Conservation (phyloP, 345 rosid genomes). For the Litchi chinensis region DNA sequence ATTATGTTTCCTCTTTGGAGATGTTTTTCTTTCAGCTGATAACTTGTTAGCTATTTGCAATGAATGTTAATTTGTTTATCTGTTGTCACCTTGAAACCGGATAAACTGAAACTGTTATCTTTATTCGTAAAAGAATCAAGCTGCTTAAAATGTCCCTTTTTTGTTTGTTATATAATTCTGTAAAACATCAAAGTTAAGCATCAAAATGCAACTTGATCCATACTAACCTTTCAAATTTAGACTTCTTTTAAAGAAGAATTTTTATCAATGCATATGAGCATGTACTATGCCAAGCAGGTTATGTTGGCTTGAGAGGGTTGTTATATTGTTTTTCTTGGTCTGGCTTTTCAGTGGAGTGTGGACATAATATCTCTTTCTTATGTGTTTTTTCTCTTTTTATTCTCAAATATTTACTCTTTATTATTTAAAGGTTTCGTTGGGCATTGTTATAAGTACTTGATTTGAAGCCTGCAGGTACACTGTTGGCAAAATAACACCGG, state of each 20-base stretch:
- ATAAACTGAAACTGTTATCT: not conserved
- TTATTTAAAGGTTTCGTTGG: not conserved
- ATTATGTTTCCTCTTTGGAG: not conserved
- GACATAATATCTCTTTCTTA: not conserved
- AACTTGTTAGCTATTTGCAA: not conserved
- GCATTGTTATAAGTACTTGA: conserved; percentile 23
- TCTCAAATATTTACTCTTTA: not conserved
- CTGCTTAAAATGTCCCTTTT: not conserved
- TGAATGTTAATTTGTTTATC: not conserved
- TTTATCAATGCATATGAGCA: not conserved
- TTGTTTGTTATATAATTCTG: not conserved
- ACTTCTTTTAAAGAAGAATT: not conserved
- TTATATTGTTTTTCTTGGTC: not conserved
- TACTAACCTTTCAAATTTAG: not conserved
- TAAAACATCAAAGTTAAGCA: not conserved
- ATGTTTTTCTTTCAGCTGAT: conserved; percentile 2
- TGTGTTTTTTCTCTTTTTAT: not conserved
- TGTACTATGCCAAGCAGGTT: not conserved
- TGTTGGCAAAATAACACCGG: conserved; percentile 95
- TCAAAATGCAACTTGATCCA: not conserved
- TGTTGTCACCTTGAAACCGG: not conserved
- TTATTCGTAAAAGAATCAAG: not conserved
- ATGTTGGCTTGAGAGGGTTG: not conserved
- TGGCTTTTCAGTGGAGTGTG: not conserved
- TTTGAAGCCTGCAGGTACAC: conserved; percentile 77